Evolutionary conservation across 495 filamentous ascomycete genomes (phyloP).

Genomic region (Penicillium dipodomyicola): DNA sequence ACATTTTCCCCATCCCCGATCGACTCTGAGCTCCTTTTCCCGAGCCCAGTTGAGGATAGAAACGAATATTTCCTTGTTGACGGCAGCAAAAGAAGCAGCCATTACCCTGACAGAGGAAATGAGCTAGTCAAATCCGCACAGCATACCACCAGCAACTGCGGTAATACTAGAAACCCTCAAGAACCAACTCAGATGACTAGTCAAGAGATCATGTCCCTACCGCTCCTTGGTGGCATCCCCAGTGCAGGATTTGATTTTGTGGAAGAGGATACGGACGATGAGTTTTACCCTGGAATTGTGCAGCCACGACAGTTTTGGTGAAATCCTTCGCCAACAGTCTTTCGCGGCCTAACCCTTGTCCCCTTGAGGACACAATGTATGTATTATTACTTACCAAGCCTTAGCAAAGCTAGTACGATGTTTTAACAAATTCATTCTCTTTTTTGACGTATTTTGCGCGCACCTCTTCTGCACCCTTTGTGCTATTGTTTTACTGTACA

Average conservation of each 20-base stretch:
- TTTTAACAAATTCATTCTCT: background rate
- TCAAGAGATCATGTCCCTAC: background rate
- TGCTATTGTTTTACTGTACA: background rate
- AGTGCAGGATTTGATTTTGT: background rate
- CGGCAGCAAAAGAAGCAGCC: slow-evolving; percentile 33
- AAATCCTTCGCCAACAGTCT: background rate
- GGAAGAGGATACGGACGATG: slow-evolving; percentile 7
- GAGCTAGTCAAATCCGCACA: slow-evolving; percentile 23
- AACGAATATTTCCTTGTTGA: slow-evolving; percentile 38
- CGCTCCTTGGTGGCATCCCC: background rate
- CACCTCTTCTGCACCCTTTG: background rate
- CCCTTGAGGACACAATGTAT: background rate
- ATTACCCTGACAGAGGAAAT: slow-evolving; percentile 28
- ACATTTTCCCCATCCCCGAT: slow-evolving; percentile 29
- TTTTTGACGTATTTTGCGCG: background rate
- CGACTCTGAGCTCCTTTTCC: slow-evolving; percentile 29
- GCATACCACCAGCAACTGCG: background rate
- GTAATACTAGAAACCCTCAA: background rate
- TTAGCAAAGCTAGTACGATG: background rate
- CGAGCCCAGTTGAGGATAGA: slow-evolving; percentile 8
- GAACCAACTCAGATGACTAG: background rate
- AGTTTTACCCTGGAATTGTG: slow-evolving; percentile 6
- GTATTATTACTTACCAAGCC: background rate
- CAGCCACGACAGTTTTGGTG: background rate
- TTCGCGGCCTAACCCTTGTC: background rate